Evolutionary conservation across 2,329 filamentous ascomycete species (phyloP), one percentile per base, ranked within the genome.

Genomic region (Dactylellina cionopaga): DNA sequence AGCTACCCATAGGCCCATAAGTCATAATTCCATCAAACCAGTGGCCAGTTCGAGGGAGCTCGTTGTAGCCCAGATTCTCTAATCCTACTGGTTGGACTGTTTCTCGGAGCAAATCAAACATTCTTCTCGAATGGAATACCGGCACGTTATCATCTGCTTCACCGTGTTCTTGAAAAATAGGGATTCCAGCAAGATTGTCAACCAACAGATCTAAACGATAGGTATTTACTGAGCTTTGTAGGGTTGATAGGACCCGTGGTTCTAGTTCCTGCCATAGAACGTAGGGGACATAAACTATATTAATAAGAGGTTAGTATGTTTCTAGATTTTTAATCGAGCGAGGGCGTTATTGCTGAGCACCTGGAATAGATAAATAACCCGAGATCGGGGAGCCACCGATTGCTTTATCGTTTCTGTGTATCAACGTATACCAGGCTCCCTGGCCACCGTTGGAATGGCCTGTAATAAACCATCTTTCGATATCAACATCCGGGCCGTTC

Each of bases 361-460:
- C 83, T 71, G 87, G 84, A 60, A 87, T 87, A 1, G 84, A 86
- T 0, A 83, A 81, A 77, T 88, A 88, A 17, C 85, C 85, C 1
- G 85, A 87, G 6, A 87, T 79, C n/a, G 85, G 83, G 10, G 84
- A 83, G 17, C 84, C 85, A 17, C 84, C 85, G 35, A 87, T 80
- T 33, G 87, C 78, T 47, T 84, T 85, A 76, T 87, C 85, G 13
- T 85, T 86, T 22, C 70, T 62, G 13, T 88, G 85, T 0, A 85
- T 84, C 22, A 86, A 76, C 15, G 82, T 79, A 78, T 84, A 86
- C 86, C 86, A 88, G 2, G 83, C 82, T 6, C 85, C 86, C 78
- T 88, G 86, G 1, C 84, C 86, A 49, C 86, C 86, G 75, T 88
- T 88, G 2, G 86, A 88, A 78, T 88, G 86, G 0, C 86, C 86